These are phyloP conservation scores for Penstemon barbatus DNA, from an alignment of 257 asterid species.

Conservation along the genomic window DNA sequence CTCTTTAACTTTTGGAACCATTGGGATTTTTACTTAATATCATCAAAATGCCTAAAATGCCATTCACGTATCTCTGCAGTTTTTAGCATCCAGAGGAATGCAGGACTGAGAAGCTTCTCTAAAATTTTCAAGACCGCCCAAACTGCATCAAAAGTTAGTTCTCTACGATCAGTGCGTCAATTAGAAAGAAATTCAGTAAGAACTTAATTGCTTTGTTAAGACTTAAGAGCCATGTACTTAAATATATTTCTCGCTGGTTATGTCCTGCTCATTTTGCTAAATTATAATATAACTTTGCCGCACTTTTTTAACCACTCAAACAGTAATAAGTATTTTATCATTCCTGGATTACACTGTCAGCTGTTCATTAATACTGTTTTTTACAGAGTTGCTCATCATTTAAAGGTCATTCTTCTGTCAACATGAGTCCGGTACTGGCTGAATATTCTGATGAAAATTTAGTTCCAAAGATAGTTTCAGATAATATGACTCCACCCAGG, in stretches of 20 bases:
- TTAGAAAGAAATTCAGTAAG: constrained; percentile 56
- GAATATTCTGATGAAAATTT: constrained; percentile 37
- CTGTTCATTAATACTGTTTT: constrained; percentile 19
- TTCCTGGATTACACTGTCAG: constrained; percentile 22
- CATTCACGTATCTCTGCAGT: constrained; percentile 37
- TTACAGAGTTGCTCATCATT: constrained; percentile 50
- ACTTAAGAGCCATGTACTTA: constrained; percentile 12
- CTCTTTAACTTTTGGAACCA: constrained; percentile 14
- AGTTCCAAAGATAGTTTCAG: constrained; percentile 40
- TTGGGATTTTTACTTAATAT: constrained; percentile 7
- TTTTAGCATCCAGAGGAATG: constrained; percentile 42
- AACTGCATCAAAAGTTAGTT: constrained; percentile 42
- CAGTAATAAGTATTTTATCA: constrained; percentile 14
- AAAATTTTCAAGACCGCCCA: constrained; percentile 43
- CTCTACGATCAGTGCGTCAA: constrained; percentile 34
- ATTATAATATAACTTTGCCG: constrained; percentile 21
- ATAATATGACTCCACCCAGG: constrained; percentile 33
- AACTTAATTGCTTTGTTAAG: constrained; percentile 28
- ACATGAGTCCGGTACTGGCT: constrained; percentile 31
- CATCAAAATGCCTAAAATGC: constrained; percentile 20
- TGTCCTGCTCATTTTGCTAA: constrained; percentile 8
- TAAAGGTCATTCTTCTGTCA: constrained; percentile 38
- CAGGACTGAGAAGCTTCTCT: constrained; percentile 44
- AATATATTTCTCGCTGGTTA: constrained; percentile 15
- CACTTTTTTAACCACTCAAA: constrained; percentile 18